Conservation (phyloP, 306 rosid genomes). For the Prinsepia uniflora region DNA sequence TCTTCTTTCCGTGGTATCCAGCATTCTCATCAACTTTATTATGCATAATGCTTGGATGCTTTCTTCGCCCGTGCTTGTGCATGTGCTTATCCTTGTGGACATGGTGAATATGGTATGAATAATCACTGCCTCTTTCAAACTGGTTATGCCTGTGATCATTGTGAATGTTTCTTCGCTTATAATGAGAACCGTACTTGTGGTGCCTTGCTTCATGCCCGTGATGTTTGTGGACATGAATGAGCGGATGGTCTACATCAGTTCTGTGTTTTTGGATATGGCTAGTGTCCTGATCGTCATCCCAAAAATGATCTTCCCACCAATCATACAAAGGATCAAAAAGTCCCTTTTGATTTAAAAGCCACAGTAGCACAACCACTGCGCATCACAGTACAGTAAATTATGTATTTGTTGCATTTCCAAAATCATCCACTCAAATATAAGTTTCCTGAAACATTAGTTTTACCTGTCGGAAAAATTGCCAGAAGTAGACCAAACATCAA, state of each 20-base stretch:
- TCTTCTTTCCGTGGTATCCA: conserved; percentile 33
- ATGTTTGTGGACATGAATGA: conserved; percentile 31
- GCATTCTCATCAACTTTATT: conserved; percentile 33
- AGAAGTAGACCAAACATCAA: conserved; percentile 69
- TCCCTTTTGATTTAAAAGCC: conserved; percentile 83
- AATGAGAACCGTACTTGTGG: conserved; percentile 33
- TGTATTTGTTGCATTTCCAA: not conserved
- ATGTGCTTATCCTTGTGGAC: conserved; percentile 51
- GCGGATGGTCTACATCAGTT: conserved; percentile 30
- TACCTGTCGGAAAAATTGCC: conserved; percentile 78
- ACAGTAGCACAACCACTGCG: conserved; percentile 67
- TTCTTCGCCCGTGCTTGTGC: conserved; percentile 51
- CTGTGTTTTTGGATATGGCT: conserved; percentile 26
- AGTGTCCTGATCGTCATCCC: conserved; percentile 28
- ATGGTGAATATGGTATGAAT: conserved; percentile 43
- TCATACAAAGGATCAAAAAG: conserved; percentile 86
- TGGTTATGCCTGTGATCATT: conserved; percentile 46
- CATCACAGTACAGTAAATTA: conserved; percentile 25
- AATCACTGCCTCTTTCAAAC: conserved; percentile 38
- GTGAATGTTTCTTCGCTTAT: conserved; percentile 39
- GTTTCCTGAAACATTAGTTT: conserved; percentile 2
- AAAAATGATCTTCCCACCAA: conserved; percentile 74
- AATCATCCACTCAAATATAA: not conserved
- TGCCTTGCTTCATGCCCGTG: conserved; percentile 37
- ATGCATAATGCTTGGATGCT: conserved; percentile 27